Evolutionary conservation across 1,284 basidiomycete species (phyloP).

Genomic region (Coriolopsis trogii): DNA sequence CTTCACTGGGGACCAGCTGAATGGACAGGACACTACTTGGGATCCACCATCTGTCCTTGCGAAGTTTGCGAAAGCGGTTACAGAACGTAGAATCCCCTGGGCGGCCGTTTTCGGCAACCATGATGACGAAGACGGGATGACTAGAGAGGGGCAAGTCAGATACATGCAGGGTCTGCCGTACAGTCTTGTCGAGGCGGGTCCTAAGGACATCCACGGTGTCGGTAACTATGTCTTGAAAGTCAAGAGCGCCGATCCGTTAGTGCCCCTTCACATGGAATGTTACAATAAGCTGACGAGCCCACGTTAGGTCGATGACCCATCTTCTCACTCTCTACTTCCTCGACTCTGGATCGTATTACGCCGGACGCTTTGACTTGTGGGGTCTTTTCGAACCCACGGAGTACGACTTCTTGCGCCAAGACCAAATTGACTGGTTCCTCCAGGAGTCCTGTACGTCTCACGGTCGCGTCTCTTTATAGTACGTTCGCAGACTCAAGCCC

Average conservation of each 20-base stretch:
- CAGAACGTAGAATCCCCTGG: constrained; percentile 83
- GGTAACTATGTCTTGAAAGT: constrained; percentile 87
- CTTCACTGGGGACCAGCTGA: constrained; percentile 85
- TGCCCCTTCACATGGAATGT: constrained; percentile 25
- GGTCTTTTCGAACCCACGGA: constrained; percentile 65
- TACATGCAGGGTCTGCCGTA: constrained; percentile 84
- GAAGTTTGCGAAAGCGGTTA: constrained; percentile 83
- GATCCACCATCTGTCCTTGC: constrained; percentile 85
- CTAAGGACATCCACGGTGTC: constrained; percentile 80
- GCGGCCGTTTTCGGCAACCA: constrained; percentile 93
- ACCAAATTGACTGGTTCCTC: constrained; percentile 88
- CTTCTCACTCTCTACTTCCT: constrained; percentile 91
- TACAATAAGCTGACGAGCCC: background rate
- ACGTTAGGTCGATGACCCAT: constrained; percentile 76
- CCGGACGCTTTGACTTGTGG: constrained; percentile 57
- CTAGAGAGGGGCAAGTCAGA: constrained; percentile 66
- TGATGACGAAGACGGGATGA: constrained; percentile 74
- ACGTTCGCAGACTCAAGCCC: background rate
- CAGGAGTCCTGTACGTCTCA: constrained; percentile 63
- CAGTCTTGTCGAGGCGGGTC: constrained; percentile 79
- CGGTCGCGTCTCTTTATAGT: background rate
- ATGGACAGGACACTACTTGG: constrained; percentile 88
- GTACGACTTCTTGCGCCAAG: constrained; percentile 82
- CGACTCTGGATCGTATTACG: constrained; percentile 83
- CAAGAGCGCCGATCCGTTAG: constrained; percentile 73